Percentiles rank a stretch among this genome's conserved stretches.
Evolutionary conservation across 345 rosid species (phyloP).

Genomic region (Trapa incisa): DNA sequence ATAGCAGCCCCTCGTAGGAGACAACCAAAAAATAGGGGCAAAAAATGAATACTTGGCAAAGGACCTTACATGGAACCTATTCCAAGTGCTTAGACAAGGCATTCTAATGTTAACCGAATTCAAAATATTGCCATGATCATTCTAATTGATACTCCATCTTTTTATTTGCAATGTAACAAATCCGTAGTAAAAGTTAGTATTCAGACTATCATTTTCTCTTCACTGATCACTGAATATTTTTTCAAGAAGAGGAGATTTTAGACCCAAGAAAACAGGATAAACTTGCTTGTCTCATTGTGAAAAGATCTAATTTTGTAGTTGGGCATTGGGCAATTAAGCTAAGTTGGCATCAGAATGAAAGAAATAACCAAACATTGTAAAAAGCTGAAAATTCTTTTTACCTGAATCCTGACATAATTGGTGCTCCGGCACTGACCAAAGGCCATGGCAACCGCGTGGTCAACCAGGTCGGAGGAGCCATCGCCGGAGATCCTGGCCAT

Average conservation of each 20-base stretch:
- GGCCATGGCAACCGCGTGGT: conserved; percentile 92
- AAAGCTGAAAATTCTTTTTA: conserved; percentile 10
- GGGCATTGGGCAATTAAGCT: background rate
- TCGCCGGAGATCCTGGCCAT: conserved; percentile 75
- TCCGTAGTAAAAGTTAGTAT: no score
- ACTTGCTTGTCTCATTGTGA: background rate
- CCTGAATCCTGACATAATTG: conserved; percentile 88
- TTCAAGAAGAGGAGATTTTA: background rate
- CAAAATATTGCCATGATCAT: no score
- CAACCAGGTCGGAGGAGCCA: conserved; percentile 75
- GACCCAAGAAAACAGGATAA: background rate
- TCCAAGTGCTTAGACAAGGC: background rate
- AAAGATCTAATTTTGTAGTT: background rate
- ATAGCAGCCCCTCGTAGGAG: background rate
- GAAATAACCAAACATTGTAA: background rate
- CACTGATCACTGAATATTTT: background rate
- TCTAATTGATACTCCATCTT: no score
- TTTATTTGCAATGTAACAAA: no score
- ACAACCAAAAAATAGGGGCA: no score
- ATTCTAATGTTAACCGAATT: no score
- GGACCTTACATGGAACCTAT: background rate
- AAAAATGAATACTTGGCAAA: no score
- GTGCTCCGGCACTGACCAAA: conserved; percentile 66
- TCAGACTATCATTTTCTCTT: background rate
- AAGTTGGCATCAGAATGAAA: background rate